Conservation (phyloP, 768 basidiomycete genomes). For the Auricularia sp. region DNA sequence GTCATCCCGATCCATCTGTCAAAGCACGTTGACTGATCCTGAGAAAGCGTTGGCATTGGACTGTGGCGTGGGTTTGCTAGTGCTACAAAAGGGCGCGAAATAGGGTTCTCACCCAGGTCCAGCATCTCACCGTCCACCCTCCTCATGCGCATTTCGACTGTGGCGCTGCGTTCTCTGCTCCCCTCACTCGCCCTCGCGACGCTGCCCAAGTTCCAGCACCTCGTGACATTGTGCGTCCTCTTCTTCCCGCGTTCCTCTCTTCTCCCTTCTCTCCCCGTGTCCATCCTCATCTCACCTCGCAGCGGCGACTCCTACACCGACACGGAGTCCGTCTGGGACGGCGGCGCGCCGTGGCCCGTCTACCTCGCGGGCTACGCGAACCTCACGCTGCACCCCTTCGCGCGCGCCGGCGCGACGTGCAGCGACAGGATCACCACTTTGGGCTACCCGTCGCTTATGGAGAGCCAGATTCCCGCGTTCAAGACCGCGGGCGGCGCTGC, state of each 20-base stretch:
- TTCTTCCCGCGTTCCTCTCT: neutral
- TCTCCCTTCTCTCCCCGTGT: too few relatives aligned
- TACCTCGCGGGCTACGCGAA: neutral
- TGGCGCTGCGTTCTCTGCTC: too few relatives aligned
- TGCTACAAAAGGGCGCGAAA: too few relatives aligned
- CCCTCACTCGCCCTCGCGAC: too few relatives aligned
- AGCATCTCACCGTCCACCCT: too few relatives aligned
- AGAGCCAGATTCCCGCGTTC: constrained; percentile 25
- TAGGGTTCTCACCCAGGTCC: too few relatives aligned
- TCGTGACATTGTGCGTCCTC: constrained; percentile 41
- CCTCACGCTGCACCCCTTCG: constrained; percentile 22
- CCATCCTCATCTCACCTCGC: neutral
- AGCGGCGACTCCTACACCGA: constrained; percentile 56
- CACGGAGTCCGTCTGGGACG: constrained; percentile 29
- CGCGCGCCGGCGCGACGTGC: constrained; percentile 54
- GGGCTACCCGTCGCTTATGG: neutral
- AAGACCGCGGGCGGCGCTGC: constrained; percentile 40
- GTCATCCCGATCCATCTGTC: too few relatives aligned
- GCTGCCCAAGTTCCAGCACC: constrained; percentile 31
- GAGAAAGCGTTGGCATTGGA: too few relatives aligned
- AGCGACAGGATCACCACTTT: constrained; percentile 29
- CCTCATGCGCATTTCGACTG: too few relatives aligned
- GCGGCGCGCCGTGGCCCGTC: neutral
- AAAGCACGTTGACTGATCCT: too few relatives aligned
- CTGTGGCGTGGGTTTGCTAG: too few relatives aligned